phyloP scores from a whole-genome alignment of 2,329 filamentous ascomycete species.

The Botrytis byssoidea region DNA sequence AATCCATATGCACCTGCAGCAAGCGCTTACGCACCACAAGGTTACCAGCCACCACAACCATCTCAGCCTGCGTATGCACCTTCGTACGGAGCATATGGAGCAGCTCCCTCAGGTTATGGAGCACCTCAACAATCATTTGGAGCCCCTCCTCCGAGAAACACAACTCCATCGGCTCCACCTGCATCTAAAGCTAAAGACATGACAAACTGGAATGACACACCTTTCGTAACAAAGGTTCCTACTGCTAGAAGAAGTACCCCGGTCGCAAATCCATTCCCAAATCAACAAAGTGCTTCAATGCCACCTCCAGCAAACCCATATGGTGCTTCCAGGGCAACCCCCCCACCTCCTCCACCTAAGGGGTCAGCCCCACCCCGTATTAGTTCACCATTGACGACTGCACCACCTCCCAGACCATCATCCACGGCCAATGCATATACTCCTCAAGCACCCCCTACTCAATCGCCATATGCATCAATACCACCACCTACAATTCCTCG shows the following conservation, averaged over 20 bases:
- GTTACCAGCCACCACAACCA: conserved; percentile 42
- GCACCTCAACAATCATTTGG: conserved; percentile 41
- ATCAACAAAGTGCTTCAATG: conserved; percentile 54
- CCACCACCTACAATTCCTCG: conserved; percentile 63
- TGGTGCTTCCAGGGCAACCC: conserved; percentile 56
- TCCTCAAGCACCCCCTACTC: conserved; percentile 51
- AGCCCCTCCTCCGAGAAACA: conserved; percentile 64
- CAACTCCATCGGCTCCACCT: conserved; percentile 66
- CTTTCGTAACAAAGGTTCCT: conserved; percentile 75
- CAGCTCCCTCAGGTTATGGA: conserved; percentile 35
- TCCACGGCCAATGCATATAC: conserved; percentile 64
- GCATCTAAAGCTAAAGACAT: conserved; percentile 69
- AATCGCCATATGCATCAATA: conserved; percentile 39
- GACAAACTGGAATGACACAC: conserved; percentile 92
- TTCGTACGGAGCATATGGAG: conserved; percentile 31
- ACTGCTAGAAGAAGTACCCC: conserved; percentile 68
- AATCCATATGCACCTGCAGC: conserved; percentile 51
- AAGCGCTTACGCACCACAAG: conserved; percentile 42
- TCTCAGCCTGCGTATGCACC: conserved; percentile 40
- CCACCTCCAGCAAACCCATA: conserved; percentile 61
- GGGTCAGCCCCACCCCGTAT: conserved; percentile 67
- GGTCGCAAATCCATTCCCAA: conserved; percentile 61
- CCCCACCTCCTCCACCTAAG: conserved; percentile 82
- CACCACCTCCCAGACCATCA: conserved; percentile 50
- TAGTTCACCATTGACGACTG: conserved; percentile 63